A percentile compares a stretch with the other conserved stretches of the same genome.
Conservation (phyloP, 768 basidiomycete genomes). For the Boletellus sp. region DNA sequence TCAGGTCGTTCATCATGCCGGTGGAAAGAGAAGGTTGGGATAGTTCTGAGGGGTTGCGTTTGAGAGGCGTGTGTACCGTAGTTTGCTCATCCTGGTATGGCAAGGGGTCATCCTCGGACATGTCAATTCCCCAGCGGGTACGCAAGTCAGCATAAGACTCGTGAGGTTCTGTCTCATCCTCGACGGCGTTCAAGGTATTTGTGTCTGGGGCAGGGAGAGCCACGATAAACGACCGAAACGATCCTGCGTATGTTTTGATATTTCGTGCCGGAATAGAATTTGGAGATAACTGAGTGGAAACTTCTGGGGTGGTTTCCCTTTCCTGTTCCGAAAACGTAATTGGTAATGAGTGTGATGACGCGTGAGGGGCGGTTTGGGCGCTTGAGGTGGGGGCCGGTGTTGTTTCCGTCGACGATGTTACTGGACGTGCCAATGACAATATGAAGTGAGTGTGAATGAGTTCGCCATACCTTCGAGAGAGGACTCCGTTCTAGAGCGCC, state of each 20-base stretch:
- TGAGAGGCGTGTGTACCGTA: slow-evolving; percentile 3
- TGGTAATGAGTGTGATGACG: slow-evolving; percentile 23
- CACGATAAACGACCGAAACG: slow-evolving; percentile 77
- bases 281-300: no score
- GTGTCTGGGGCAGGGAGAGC: slow-evolving; percentile 44
- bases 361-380: slow-evolving; percentile 15
- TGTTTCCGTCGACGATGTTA: neutral
- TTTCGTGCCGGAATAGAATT: slow-evolving; percentile 30
- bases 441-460: neutral
- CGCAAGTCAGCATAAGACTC: slow-evolving; percentile 77
- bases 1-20: slow-evolving; percentile 69
- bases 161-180: slow-evolving; percentile 49
- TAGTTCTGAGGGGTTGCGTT: slow-evolving; percentile 31
- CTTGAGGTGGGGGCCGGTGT: neutral
- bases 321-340: slow-evolving; percentile 21
- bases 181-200: slow-evolving; percentile 31
- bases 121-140: slow-evolving; percentile 77
- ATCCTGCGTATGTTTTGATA: slow-evolving; percentile 69
- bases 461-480: slow-evolving; percentile 33
- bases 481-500: slow-evolving; percentile 62
- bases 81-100: slow-evolving; percentile 19
- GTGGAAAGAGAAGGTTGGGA: slow-evolving; percentile 42
- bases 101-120: slow-evolving; percentile 68
- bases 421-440: neutral
- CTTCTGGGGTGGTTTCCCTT: slow-evolving; percentile 26